Base-by-base conservation (phyloP, 768 basidiomycete species). In the Lentinula aciculospora region DNA sequence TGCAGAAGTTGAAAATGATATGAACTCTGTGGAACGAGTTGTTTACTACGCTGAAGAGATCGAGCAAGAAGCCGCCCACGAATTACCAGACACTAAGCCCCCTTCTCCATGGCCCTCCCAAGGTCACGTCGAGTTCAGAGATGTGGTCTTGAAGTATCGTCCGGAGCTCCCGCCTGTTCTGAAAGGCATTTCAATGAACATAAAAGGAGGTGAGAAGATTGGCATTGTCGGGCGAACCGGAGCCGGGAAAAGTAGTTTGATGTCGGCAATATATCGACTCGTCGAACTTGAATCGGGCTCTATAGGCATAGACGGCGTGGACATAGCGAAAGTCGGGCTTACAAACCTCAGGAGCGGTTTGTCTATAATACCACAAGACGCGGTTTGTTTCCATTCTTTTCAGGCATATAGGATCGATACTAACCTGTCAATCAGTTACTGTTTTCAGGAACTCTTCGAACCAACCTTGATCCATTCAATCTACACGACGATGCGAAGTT, bases 1-100 rank as follows among this genome's bases (percentile, higher is more conserved):
- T 37, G 85, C 89, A 2, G 93, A 95, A 67, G 86, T 94, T 10
- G 93, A 96, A 70, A 96, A 97, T 69, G 82, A 94, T 69, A 94
- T 95, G 90, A 93, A 93, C 67, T 83, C 85, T n/a, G 88, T 91
- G 7, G 89, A 92, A 67, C 86, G 94, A 25, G 77, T 98, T 17
- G 73, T 92, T 3, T 82, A 93, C 67, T 97, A 97, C 64, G 85
- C 87, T 40, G 80, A 81, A 19, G 80, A 84, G 28, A 75, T 97
- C 17, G 92, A 94, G 67, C 88, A 94, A 68, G 93, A 95, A 70
- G 81, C 88, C 1, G 79, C 88, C 1, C 83, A 89, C 63, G 78
- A 85, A 39, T 69, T 88, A 17, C 76, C 83, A 0, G 85, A 84
- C 15, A 74, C 68, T 27, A 82, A 81, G 62, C 87, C 86, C 0